Evolutionary conservation across 768 basidiomycete genomes (phyloP).

Genomic region (Lactarius hatsudake): DNA sequence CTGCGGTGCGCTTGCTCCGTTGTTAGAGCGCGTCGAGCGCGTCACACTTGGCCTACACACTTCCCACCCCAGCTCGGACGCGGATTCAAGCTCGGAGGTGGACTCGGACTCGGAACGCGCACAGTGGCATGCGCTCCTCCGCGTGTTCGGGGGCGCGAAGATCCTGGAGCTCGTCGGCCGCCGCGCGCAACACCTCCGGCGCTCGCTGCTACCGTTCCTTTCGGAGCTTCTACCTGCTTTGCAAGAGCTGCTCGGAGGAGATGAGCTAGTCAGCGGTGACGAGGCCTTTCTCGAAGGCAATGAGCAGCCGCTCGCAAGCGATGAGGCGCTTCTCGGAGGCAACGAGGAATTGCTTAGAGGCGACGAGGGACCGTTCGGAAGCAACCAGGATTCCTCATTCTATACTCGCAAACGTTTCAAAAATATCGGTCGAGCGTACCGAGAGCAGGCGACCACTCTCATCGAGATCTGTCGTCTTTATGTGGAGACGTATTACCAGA

Average conservation of each 20-base stretch:
- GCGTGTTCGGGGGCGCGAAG: background rate
- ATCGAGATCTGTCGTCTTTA: constrained; percentile 3
- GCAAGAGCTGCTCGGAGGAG: background rate
- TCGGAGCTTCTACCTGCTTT: background rate
- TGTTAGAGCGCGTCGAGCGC: background rate
- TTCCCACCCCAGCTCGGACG: no score
- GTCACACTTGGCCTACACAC: background rate
- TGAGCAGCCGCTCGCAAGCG: no score
- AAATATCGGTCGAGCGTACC: background rate
- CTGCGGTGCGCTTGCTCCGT: background rate
- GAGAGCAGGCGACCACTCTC: background rate
- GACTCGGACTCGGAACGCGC: background rate
- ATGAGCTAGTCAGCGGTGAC: no score
- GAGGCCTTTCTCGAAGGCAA: no score
- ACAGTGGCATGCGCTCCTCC: background rate
- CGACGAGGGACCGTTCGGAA: no score
- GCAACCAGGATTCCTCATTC: no score
- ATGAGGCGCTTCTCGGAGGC: no score
- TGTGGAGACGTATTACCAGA: background rate
- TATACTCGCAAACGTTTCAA: background rate
- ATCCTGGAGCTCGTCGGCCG: background rate
- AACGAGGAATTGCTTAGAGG: no score
- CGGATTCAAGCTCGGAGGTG: background rate
- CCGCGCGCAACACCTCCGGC: background rate
- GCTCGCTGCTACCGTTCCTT: background rate